Percentiles rank a stretch among this genome's conserved stretches.
Evolutionary conservation across 345 rosid species (phyloP).

Genomic region (Aquilaria sinensis): DNA sequence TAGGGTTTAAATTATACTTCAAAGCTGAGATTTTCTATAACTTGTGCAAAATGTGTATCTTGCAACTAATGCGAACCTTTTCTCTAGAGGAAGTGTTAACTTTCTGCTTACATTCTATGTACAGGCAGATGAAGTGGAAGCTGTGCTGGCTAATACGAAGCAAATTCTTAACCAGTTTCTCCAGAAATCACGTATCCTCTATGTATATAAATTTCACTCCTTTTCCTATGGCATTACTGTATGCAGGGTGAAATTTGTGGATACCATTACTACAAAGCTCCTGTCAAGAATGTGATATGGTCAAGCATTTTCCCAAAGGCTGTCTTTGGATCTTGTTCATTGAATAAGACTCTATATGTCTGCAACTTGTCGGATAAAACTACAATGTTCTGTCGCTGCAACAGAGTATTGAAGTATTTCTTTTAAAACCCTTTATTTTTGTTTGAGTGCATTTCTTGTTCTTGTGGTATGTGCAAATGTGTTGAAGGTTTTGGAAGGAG

Average conservation of each 20-base stretch:
- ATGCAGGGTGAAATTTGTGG: neutral
- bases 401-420: neutral
- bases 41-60: neutral
- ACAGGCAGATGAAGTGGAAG: conserved; percentile 92
- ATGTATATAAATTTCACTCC: conserved; percentile 1
- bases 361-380: no score
- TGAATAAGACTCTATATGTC: no score
- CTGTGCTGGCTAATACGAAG: conserved; percentile 87
- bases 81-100: conserved; percentile 6
- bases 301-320: no score
- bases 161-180: conserved; percentile 91
- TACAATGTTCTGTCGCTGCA: neutral
- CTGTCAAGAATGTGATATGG: no score
- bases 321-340: no score
- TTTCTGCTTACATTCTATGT: conserved; percentile 10
- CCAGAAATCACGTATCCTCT: conserved; percentile 81
- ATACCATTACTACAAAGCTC: neutral
- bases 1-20: neutral
- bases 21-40: neutral
- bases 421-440: neutral
- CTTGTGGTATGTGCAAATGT: conserved; percentile 5
- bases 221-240: neutral
- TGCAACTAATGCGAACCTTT: neutral
- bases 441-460: neutral
- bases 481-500: neutral